Evolutionary conservation across 768 basidiomycete genomes (phyloP).

Genomic region (Arthromyces matolae): DNA sequence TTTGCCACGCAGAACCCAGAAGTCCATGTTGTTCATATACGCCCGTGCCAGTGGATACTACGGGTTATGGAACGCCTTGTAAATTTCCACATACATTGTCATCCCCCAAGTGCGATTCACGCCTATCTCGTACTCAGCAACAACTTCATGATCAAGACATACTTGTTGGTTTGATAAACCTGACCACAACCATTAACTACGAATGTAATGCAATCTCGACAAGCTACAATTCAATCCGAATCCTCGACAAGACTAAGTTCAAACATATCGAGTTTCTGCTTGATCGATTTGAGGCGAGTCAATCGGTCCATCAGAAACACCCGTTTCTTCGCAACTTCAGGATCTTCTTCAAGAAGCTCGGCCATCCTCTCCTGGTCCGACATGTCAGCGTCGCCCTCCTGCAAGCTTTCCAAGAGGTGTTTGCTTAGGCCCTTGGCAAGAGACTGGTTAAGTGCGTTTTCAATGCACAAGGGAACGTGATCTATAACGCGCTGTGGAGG

Average conservation of each 20-base stretch:
- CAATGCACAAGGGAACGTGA: conserved; percentile 46
- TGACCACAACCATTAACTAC: too few relatives aligned
- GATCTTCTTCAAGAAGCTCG: conserved; percentile 39
- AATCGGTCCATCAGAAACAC: conserved; percentile 25
- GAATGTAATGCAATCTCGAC: too few relatives aligned
- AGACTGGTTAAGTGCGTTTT: conserved; percentile 39
- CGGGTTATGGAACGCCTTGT: too few relatives aligned
- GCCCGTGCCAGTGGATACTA: too few relatives aligned
- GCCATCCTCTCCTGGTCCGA: conserved; percentile 14
- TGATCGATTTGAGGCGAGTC: conserved; percentile 24
- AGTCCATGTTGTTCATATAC: too few relatives aligned
- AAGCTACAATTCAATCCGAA: neutral
- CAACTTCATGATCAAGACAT: too few relatives aligned
- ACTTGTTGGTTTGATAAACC: too few relatives aligned
- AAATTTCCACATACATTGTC: too few relatives aligned
- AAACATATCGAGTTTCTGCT: conserved; percentile 26
- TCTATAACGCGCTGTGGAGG: conserved; percentile 59
- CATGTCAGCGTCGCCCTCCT: conserved; percentile 10
- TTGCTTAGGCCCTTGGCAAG: conserved; percentile 32
- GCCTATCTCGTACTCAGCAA: too few relatives aligned
- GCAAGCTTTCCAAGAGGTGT: conserved; percentile 30
- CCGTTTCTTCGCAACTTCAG: conserved; percentile 27
- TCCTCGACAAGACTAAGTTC: neutral
- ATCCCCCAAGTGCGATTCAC: too few relatives aligned
- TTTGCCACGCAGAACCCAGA: neutral